Evolutionary conservation across 768 basidiomycete species (phyloP).

Genomic region (Melanogaster broomeanus): DNA sequence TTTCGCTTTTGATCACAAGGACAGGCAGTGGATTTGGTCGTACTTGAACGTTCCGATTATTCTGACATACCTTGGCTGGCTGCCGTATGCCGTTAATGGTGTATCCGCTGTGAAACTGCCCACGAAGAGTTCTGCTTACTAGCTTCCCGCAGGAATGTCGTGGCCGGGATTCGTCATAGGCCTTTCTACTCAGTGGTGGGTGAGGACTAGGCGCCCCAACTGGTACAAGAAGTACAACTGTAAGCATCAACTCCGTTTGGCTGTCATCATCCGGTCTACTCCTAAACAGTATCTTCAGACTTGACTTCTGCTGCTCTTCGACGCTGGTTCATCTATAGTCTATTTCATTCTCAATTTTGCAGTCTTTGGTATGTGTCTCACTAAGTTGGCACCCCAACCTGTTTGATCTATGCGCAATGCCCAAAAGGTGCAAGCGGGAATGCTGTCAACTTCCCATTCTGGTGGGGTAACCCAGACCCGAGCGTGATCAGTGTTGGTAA

Average conservation of each 20-base stretch:
- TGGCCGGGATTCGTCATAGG: slow-evolving; percentile 56
- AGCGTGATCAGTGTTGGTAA: slow-evolving; percentile 13
- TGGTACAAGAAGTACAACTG: slow-evolving; percentile 48
- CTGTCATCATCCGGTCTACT: background rate
- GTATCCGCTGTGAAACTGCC: slow-evolving; percentile 2
- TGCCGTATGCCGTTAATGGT: slow-evolving; percentile 28
- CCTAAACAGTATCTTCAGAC: slow-evolving; percentile 23
- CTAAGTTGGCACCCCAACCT: slow-evolving; percentile 17
- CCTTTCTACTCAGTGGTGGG: slow-evolving; percentile 49
- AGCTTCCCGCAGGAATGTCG: slow-evolving; percentile 33
- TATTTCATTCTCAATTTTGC: slow-evolving; percentile 47
- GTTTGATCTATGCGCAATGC: slow-evolving; percentile 6
- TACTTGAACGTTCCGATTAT: slow-evolving; percentile 27
- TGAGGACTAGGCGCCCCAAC: slow-evolving; percentile 40
- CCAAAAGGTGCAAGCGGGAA: slow-evolving; percentile 42
- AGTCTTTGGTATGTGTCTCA: slow-evolving; percentile 25
- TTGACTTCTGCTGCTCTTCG: slow-evolving; percentile 49
- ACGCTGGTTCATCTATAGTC: slow-evolving; percentile 50
- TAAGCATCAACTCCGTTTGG: background rate
- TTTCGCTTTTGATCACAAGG: background rate
- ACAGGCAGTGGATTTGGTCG: slow-evolving; percentile 18
- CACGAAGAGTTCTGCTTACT: background rate
- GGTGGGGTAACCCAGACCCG: slow-evolving; percentile 40
- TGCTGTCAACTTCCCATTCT: slow-evolving; percentile 44
- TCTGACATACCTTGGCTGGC: slow-evolving; percentile 22